Evolutionary conservation across 352 stramenopile genomes (phyloP).

Genomic region (Phytophthora foliorum): DNA sequence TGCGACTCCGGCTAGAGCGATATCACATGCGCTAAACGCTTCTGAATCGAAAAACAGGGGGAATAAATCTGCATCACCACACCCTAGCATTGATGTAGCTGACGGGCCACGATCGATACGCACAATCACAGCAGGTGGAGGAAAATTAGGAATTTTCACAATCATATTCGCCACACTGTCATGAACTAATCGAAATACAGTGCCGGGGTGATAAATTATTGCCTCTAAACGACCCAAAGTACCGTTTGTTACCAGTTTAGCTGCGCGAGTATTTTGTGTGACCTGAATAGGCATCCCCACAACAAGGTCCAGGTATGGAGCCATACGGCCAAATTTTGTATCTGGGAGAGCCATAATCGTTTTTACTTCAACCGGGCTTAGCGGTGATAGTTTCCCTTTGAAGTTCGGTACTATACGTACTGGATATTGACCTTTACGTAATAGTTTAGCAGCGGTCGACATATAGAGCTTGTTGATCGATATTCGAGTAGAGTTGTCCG

Average conservation of each 20-base stretch:
- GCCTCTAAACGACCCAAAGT: constrained; percentile 9
- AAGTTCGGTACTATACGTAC: too few species aligned
- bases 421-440: too few species aligned
- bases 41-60: constrained; percentile 12
- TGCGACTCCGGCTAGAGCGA: too few species aligned
- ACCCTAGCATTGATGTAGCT: background rate
- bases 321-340: constrained; percentile 4
- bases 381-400: too few species aligned
- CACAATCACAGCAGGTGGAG: constrained; percentile 2
- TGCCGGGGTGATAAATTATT: constrained; percentile 6
- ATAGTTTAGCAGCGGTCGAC: too few species aligned
- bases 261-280: constrained; percentile 16
- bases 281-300: constrained; percentile 16
- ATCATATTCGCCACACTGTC: background rate
- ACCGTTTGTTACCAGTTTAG: constrained; percentile 19
- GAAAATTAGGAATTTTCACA: constrained; percentile 1
- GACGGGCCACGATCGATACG: background rate
- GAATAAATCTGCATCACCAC: constrained; percentile 6
- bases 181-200: constrained; percentile 6
- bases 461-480: too few species aligned
- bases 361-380: constrained; percentile 1
- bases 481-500: too few species aligned
- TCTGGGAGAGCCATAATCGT: background rate
- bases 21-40: too few species aligned
- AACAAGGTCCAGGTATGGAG: constrained; percentile 19